Base-by-base conservation (phyloP, 768 basidiomycete genomes). In the Phlebiopsis flavidoalba region DNA sequence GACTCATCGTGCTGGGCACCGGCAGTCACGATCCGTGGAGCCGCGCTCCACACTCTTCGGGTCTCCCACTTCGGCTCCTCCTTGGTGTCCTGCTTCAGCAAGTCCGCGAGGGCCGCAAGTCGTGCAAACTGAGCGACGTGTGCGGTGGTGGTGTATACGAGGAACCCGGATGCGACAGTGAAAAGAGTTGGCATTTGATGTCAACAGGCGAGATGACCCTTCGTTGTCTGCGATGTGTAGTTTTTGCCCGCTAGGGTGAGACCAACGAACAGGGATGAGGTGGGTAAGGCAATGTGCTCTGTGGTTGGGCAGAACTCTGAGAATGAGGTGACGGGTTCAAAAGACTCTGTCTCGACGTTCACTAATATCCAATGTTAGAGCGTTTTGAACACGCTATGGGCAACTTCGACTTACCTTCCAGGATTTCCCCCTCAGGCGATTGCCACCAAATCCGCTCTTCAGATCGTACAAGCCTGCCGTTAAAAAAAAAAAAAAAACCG, bases 21-120 rank as follows among this genome's bases (percentile, higher is more conserved):
- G 12, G 88, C 90, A 0, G 88, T 85, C 4, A 98, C 94, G 36
- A 98, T 95, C 60, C 88, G n/a, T 76, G 7, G 92, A 88, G 3
- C 97, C 97, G 33, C 97, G 78, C 73, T 99, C 97, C 0, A 98
- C 83, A 98, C 83, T 19, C 91, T 83, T 45, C 96, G 82, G 11
- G 79, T 83, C 68, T 91, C 86, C 86, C 86, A 89, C 36, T 8
- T 54, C 53, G 40, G 43, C 26, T 50, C 47, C 50, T 50, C 58
- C 14, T 35, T 26, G 21, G 6, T 6, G 6, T 19, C 22, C 24
- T 31, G 40, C 24, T 19, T 55, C 22, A 71, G 60, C 22, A 68
- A 49, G 0, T 72, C 50, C 0, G 67, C 40, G 0, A 80, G 67
- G 1, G 64, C 64, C 3, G 64, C 45, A 4, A 91, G 65, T 2